Conservation (phyloP, 257 asterid genomes). For the Nicotiana tabacum region DNA sequence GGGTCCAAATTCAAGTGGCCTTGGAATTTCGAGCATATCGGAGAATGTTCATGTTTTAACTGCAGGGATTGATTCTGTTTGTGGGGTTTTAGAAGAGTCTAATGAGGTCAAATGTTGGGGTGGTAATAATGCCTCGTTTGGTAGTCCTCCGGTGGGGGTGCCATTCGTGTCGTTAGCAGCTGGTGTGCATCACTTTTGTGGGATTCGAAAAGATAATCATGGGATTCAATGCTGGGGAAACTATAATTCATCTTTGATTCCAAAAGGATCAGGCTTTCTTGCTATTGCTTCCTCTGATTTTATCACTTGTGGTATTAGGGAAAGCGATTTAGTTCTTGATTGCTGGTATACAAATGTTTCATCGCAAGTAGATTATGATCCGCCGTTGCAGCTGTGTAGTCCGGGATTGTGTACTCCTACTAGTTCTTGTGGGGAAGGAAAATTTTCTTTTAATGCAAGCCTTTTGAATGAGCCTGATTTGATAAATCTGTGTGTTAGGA, state of each 20-base stretch:
- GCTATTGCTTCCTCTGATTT: conserved; percentile 69
- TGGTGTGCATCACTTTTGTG: conserved; percentile 71
- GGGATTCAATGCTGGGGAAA: conserved; percentile 88
- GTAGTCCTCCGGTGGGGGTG: conserved; percentile 41
- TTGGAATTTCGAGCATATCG: conserved; percentile 33
- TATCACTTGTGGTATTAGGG: conserved; percentile 79
- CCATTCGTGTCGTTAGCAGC: conserved; percentile 67
- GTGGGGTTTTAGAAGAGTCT: conserved; percentile 55
- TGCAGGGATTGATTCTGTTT: conserved; percentile 55
- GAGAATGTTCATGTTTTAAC: conserved; percentile 40
- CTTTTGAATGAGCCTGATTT: conserved; percentile 76
- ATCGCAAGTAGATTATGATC: conserved; percentile 47
- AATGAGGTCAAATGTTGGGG: conserved; percentile 84
- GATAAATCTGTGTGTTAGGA: conserved; percentile 68
- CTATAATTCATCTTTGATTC: conserved; percentile 61
- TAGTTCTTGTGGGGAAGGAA: conserved; percentile 49
- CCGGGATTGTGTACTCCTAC: conserved; percentile 77
- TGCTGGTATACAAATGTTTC: conserved; percentile 65
- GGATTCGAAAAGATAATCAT: conserved; percentile 75
- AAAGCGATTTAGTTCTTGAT: conserved; percentile 79
- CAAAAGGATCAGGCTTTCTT: conserved; percentile 76
- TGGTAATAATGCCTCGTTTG: conserved; percentile 22
- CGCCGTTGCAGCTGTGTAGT: conserved; percentile 91
- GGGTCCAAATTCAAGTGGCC: conserved; percentile 58
- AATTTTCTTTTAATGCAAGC: conserved; percentile 87